phyloP scores from a whole-genome alignment of 1,139 yeast genomes.

The Yamadazyma sp. region DNA sequence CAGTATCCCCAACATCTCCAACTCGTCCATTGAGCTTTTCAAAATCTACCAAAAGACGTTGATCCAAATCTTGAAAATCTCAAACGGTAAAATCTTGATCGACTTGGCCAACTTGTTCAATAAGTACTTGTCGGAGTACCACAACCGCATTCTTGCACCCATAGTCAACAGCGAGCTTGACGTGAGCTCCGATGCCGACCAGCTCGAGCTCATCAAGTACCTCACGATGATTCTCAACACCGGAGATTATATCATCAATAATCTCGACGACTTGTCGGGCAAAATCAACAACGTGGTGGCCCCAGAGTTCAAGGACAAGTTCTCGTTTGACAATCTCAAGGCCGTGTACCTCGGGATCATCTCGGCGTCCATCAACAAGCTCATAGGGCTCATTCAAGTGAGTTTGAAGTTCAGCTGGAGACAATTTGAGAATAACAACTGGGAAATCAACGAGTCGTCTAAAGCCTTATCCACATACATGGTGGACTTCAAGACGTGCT shows the following conservation, averaged over 20 bases:
- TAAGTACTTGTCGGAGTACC: slow-evolving; percentile 66
- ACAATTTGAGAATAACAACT: slow-evolving; percentile 77
- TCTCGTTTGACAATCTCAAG: slow-evolving; percentile 54
- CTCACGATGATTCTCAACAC: slow-evolving; percentile 79
- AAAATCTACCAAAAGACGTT: slow-evolving; percentile 70
- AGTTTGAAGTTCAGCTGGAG: slow-evolving; percentile 79
- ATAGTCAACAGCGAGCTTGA: slow-evolving; percentile 44
- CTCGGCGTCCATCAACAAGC: slow-evolving; percentile 54
- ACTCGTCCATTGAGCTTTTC: slow-evolving; percentile 85
- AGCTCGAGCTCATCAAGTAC: slow-evolving; percentile 60
- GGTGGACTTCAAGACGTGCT: slow-evolving; percentile 50
- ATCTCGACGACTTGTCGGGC: slow-evolving; percentile 74
- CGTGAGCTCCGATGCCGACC: slow-evolving; percentile 21
- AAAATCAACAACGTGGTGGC: slow-evolving; percentile 52
- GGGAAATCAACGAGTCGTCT: slow-evolving; percentile 64
- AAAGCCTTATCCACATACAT: slow-evolving; percentile 73
- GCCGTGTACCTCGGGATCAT: slow-evolving; percentile 60
- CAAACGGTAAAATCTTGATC: slow-evolving; percentile 62
- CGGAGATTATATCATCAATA: slow-evolving; percentile 82
- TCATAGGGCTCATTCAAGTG: slow-evolving; percentile 58
- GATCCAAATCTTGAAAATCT: slow-evolving; percentile 72
- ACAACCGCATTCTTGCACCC: slow-evolving; percentile 58
- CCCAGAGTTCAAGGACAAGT: slow-evolving; percentile 31
- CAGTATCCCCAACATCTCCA: slow-evolving; percentile 60
- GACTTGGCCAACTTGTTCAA: slow-evolving; percentile 66